Evolutionary conservation across 1,284 basidiomycete genomes (phyloP).

Genomic region (Trichosporon sp.): DNA sequence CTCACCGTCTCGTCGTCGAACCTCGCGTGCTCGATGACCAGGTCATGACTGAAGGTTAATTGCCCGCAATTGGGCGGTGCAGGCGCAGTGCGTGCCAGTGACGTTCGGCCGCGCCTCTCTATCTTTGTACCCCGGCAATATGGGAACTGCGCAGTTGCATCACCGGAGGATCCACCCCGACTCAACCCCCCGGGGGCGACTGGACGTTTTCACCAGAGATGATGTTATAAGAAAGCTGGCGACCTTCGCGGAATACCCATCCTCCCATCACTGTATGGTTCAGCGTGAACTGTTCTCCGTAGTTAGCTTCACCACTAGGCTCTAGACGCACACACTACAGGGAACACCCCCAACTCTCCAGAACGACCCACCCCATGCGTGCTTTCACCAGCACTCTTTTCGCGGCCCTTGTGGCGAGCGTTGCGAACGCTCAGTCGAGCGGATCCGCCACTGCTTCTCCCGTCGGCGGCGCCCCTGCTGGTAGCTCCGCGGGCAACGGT

Average conservation of each 20-base stretch:
- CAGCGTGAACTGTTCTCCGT: not conserved
- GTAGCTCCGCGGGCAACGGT: not conserved
- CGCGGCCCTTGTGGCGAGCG: slow-evolving; percentile 8
- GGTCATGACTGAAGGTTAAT: not conserved
- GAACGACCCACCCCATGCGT: not conserved
- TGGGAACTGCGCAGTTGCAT: slow-evolving; percentile 15
- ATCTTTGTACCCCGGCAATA: not conserved
- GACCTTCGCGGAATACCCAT: not conserved
- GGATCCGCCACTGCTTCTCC: not conserved
- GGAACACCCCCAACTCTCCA: not conserved
- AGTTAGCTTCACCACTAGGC: not conserved
- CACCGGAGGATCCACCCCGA: slow-evolving; percentile 1
- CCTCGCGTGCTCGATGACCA: slow-evolving; percentile 14
- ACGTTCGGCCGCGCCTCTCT: slow-evolving; percentile 12
- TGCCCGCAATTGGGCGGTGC: not conserved
- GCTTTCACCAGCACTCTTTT: slow-evolving; percentile 4
- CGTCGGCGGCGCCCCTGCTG: not conserved
- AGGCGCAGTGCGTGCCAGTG: not conserved
- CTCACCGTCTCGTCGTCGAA: slow-evolving; percentile 7
- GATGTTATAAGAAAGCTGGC: slow-evolving; percentile 9
- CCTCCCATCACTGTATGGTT: not conserved
- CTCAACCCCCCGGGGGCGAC: not conserved
- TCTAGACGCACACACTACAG: not conserved
- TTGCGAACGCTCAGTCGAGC: slow-evolving; percentile 9
- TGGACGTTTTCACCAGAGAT: not conserved